Evolutionary conservation across 2,329 filamentous ascomycete species (phyloP), one percentile per base, ranked within the genome.

Genomic region (Periglandula ipomoeae): DNA sequence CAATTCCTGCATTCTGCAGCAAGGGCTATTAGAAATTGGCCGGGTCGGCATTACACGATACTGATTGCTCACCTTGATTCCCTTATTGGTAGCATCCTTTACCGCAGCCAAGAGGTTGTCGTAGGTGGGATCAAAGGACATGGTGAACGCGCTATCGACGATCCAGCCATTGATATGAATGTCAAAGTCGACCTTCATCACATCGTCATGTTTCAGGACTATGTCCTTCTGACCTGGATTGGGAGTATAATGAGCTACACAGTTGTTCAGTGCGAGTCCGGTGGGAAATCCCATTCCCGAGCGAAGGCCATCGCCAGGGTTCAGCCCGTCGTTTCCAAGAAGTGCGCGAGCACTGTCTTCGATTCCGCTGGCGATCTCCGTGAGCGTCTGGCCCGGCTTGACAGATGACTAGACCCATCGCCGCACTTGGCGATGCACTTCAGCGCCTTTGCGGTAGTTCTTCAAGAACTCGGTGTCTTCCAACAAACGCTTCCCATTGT

Each of bases 261-360:
- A 84, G 59, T 90, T 78, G 65, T 93, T 89, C 55, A 93, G 74
- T 60, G 83, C 88, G 39, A 93, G 70, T 46, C 88, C 88, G 1
- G 85, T 89, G 1, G 88, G 88, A 65, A 93, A 93, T 0, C 85
- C 87, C 75, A 91, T 83, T 30, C 87, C 87, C 22, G 82, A 83
- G 60, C 81, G 80, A 53, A 89, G 71, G 49, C 79, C 80, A 55
- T 89, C 85, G 1, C 88, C 88, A 51, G 87, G 82, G 53, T 85
- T 78, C 20, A 90, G 67, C 1, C 85, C 87, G 55, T 77, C 75
- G 60, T 93, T 85, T 0, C 84, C 87, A 11, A 85, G 79, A 53
- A 93, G 67, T 7, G 83, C 79, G 53, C 87, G 79, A 22, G 90
- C 85, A 38, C 84, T 78, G 59, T 89, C 82, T 59, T 93, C 88